phyloP scores from a whole-genome alignment of 768 basidiomycete genomes.

The Nevesoporus exiguus region DNA sequence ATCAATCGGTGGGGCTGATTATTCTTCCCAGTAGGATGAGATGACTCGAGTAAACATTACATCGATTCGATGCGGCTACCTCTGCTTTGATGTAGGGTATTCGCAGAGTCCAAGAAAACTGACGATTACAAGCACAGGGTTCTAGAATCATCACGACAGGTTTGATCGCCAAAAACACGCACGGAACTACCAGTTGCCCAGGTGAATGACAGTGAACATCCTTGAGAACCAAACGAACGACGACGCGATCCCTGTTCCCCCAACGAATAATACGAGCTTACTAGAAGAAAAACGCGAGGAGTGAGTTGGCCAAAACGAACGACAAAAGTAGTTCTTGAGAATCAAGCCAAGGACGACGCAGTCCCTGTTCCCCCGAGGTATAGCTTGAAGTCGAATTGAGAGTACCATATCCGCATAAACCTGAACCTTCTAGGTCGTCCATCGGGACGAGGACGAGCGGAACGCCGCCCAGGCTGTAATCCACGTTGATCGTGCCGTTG shows the following conservation, averaged over 20 bases:
- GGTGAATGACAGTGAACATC: conserved; percentile 2
- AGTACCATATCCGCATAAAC: conserved; percentile 33
- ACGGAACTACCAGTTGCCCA: conserved; percentile 3
- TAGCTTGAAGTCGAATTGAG: background rate
- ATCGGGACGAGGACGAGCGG: conserved; percentile 54
- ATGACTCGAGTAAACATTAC: background rate
- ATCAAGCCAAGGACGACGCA: background rate
- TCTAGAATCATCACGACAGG: background rate
- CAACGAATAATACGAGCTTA: conserved; percentile 2
- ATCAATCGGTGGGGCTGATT: conserved; percentile 14
- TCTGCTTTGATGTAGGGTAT: background rate
- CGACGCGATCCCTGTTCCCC: background rate
- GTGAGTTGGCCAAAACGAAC: conserved; percentile 7
- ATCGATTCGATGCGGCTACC: background rate
- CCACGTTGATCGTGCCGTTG: conserved; percentile 54
- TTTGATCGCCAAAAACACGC: conserved; percentile 3
- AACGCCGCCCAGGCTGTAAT: conserved; percentile 62
- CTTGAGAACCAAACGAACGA: background rate
- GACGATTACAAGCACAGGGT: background rate
- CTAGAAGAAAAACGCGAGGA: background rate
- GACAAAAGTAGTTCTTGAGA: background rate
- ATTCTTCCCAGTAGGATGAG: too few relatives aligned
- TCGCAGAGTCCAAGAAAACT: background rate
- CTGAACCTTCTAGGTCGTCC: conserved; percentile 32
- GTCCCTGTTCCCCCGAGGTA: conserved; percentile 3